These are phyloP conservation scores for Tetrahymena malaccensis DNA, from an alignment of 73 alveolate species.

Conservation along the genomic window DNA sequence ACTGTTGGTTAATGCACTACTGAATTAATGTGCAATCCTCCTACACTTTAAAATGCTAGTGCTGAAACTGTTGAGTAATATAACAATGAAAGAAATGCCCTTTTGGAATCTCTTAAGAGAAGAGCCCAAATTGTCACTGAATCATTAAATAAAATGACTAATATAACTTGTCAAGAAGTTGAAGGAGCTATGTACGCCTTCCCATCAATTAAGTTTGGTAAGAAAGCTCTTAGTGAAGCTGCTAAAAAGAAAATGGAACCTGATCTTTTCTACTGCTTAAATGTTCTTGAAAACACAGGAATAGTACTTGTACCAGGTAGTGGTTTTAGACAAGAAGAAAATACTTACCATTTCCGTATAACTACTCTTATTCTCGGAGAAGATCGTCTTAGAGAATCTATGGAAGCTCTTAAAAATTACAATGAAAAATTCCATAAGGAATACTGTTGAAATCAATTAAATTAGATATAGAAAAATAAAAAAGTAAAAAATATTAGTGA, in stretches of 20 bases:
- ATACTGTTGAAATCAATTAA: not conserved
- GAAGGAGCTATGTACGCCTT: constrained; percentile 90
- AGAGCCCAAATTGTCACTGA: constrained; percentile 58
- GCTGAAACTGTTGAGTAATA: constrained; percentile 48
- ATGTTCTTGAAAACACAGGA: constrained; percentile 73
- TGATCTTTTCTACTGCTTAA: constrained; percentile 60
- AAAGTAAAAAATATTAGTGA: no score
- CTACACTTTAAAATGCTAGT: constrained; percentile 49
- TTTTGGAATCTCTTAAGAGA: constrained; percentile 43
- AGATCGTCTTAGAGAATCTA: constrained; percentile 34
- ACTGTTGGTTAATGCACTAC: constrained; percentile 71
- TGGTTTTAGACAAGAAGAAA: constrained; percentile 74
- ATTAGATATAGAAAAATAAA: not conserved
- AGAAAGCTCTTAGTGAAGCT: constrained; percentile 53
- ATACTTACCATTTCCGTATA: constrained; percentile 77
- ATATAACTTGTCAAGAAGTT: constrained; percentile 53
- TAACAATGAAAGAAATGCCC: constrained; percentile 43
- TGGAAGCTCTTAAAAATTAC: constrained; percentile 42
- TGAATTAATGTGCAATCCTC: constrained; percentile 58
- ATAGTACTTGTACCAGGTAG: constrained; percentile 85
- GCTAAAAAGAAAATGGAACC: constrained; percentile 44
- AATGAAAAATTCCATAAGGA: constrained; percentile 10
- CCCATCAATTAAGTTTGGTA: constrained; percentile 54
- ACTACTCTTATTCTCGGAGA: constrained; percentile 59
- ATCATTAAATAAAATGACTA: constrained; percentile 50